phyloP scores from a whole-genome alignment of 306 rosid species.

The Biancaea sappan region DNA sequence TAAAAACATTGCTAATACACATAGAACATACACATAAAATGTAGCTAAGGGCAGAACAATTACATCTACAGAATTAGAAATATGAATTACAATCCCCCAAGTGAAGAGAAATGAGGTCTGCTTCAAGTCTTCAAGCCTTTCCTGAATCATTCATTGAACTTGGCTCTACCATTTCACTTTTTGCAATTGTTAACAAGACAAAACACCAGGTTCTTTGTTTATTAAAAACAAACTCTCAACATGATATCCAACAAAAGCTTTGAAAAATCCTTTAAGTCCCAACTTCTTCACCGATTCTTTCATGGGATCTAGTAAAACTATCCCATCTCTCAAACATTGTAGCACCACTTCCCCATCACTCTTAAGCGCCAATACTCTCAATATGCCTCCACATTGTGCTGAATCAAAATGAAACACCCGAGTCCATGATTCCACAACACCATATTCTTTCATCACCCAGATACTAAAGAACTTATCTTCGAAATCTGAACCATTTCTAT shows the following conservation, averaged over 20 bases:
- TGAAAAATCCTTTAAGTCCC: background rate
- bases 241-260: background rate
- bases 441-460: conserved; percentile 9
- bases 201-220: background rate
- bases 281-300: background rate
- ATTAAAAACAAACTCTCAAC: background rate
- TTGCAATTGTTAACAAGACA: background rate
- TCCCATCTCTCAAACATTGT: no score
- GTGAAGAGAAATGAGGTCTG: no score
- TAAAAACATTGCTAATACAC: no score
- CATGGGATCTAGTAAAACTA: background rate
- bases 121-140: no score
- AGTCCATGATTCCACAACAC: background rate
- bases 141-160: no score
- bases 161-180: background rate
- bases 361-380: background rate
- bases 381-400: background rate
- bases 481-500: background rate
- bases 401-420: background rate
- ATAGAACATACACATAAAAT: no score
- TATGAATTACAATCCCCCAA: no score
- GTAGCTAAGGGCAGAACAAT: no score
- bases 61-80: no score
- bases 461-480: background rate
- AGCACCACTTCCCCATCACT: no score